These are phyloP conservation scores for Phytophthora sp. DNA, from an alignment of 352 stramenopile species.

Conservation along the genomic window DNA sequence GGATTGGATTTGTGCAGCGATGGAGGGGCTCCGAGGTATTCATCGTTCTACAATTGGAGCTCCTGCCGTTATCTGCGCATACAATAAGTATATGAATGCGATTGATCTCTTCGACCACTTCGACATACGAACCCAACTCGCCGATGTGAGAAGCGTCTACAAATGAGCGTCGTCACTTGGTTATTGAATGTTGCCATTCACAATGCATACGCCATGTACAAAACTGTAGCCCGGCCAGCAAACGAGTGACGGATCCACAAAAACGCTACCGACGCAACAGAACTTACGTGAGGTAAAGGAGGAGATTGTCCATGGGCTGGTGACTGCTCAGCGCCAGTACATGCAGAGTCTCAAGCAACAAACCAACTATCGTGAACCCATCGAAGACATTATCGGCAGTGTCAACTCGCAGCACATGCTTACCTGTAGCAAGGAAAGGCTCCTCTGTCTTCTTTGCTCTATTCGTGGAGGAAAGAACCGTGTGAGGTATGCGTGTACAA, in stretches of 20 bases:
- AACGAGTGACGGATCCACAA: neutral
- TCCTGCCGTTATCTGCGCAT: neutral
- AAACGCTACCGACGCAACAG: too few relatives aligned
- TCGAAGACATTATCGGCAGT: constrained; percentile 2
- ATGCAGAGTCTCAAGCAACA: neutral
- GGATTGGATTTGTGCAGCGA: neutral
- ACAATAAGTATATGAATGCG: constrained; percentile 1
- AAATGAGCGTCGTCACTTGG: constrained; percentile 3
- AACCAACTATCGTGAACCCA: neutral
- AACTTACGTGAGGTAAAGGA: neutral
- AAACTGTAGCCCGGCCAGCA: neutral
- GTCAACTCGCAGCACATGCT: constrained; percentile 3
- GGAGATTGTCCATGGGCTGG: neutral
- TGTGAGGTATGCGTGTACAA: constrained; percentile 10
- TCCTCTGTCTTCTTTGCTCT: constrained; percentile 2
- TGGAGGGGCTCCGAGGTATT: constrained; percentile 1
- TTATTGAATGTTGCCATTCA: neutral
- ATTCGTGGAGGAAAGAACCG: constrained; percentile 1
- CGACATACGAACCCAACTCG: neutral
- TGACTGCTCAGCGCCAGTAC: neutral
- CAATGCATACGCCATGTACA: neutral
- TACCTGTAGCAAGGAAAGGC: neutral
- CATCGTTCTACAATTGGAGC: neutral
- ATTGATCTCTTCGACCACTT: constrained; percentile 4
- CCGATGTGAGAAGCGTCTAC: neutral